Evolutionary conservation across 2,329 filamentous ascomycete genomes (phyloP).

Genomic region (Diatrype stigma): DNA sequence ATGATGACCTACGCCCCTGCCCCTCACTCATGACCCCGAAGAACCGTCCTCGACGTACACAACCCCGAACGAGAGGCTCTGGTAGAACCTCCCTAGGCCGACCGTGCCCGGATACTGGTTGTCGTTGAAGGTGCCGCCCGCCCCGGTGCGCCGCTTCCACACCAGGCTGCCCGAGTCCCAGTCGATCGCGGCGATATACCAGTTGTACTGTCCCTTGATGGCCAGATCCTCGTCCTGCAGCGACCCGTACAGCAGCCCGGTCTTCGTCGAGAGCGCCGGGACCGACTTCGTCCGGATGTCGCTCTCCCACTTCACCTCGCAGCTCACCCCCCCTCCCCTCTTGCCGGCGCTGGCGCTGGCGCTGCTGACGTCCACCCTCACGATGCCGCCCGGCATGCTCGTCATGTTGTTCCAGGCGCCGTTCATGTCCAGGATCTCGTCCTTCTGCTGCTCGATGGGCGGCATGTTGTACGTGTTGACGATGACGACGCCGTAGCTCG

Average conservation of each 20-base stretch:
- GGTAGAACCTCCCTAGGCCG: not conserved
- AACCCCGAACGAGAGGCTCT: not conserved
- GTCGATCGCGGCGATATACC: not conserved
- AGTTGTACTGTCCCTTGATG: not conserved
- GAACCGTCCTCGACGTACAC: not conserved
- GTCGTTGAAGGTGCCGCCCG: conserved; percentile 1
- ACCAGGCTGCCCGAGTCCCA: not conserved
- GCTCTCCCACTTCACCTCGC: not conserved
- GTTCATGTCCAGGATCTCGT: not conserved
- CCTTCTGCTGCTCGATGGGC: not conserved
- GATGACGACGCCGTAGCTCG: not conserved
- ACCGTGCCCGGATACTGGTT: not conserved
- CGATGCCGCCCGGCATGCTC: conserved; percentile 1
- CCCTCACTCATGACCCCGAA: too few relatives aligned
- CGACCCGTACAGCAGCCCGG: conserved; percentile 2
- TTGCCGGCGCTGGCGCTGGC: not conserved
- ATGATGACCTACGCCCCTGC: too few relatives aligned
- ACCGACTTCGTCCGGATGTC: not conserved
- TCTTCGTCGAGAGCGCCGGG: conserved; percentile 1
- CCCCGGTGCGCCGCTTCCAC: not conserved
- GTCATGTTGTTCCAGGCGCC: conserved; percentile 2
- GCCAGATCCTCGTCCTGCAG: conserved; percentile 1
- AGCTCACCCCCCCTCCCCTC: not conserved
- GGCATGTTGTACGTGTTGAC: not conserved
- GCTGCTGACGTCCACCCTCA: not conserved